phyloP scores from a whole-genome alignment of 345 rosid genomes.

The Eutrema japonicum region DNA sequence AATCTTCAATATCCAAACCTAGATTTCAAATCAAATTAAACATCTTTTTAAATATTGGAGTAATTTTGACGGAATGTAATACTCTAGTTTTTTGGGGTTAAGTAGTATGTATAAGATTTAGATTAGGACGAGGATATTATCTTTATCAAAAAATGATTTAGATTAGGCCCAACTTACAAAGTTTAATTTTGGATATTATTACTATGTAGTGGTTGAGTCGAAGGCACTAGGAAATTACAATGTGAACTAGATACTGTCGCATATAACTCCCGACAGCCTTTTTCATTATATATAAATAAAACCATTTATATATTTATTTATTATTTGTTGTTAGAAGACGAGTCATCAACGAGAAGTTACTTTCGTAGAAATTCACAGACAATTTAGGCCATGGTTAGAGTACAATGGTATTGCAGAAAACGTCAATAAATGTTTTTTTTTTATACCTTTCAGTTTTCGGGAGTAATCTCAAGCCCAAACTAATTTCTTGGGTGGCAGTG shows the following conservation, averaged over 20 bases:
- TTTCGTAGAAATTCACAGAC: conserved; percentile 3
- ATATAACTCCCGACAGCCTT: neutral
- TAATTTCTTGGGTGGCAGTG: too few relatives aligned
- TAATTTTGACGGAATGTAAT: neutral
- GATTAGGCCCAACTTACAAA: neutral
- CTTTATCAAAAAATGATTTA: neutral
- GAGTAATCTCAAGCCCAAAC: too few relatives aligned
- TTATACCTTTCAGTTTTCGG: too few relatives aligned
- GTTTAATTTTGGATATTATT: too few relatives aligned
- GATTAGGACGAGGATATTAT: neutral
- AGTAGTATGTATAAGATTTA: neutral
- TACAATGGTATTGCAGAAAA: neutral
- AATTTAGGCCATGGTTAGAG: neutral
- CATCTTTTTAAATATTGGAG: neutral
- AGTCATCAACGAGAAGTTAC: neutral
- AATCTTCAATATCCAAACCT: neutral
- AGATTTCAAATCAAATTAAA: neutral
- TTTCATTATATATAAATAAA: neutral
- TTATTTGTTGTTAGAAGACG: neutral
- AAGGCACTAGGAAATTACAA: neutral
- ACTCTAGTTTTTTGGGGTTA: neutral
- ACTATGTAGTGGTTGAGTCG: neutral
- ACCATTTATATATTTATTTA: neutral
- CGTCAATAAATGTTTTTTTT: too few relatives aligned
- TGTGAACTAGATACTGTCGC: too few relatives aligned